Percentiles rank a stretch among this genome's conserved stretches.
Evolutionary conservation across 495 filamentous ascomycete species (phyloP).

Genomic region (Penicillium cataractarum): DNA sequence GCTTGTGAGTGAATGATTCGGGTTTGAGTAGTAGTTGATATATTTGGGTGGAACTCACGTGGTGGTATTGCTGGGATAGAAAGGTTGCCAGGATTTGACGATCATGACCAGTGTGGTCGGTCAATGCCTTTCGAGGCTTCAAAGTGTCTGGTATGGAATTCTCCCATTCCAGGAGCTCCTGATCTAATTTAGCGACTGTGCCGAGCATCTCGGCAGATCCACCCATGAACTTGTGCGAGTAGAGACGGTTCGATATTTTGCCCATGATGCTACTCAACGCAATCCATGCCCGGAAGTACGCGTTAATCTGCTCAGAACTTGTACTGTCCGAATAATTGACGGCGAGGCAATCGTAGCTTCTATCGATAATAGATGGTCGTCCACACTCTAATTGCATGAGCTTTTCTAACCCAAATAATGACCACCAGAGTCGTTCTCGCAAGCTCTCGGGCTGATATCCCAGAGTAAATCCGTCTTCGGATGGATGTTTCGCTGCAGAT

Average conservation of each 20-base stretch:
- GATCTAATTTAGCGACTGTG: conserved; percentile 2
- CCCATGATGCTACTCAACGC: conserved; percentile 11
- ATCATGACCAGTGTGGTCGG: background rate
- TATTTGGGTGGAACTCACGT: background rate
- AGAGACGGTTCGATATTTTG: conserved; percentile 8
- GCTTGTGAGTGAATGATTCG: background rate
- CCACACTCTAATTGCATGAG: conserved; percentile 6
- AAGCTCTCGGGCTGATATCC: background rate
- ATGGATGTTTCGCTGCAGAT: background rate
- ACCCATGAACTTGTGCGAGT: conserved; percentile 11
- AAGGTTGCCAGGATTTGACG: background rate
- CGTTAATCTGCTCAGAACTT: background rate
- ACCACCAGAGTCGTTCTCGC: background rate
- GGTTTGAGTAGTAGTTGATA: background rate
- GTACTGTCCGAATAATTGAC: background rate
- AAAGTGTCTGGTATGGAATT: background rate
- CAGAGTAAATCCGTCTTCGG: background rate
- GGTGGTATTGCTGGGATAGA: conserved; percentile 1
- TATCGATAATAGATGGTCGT: background rate
- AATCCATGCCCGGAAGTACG: background rate
- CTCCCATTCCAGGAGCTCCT: background rate
- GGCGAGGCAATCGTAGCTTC: background rate
- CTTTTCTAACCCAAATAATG: background rate
- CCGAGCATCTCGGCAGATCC: conserved; percentile 15
- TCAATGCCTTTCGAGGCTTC: background rate